A percentile compares a stretch with the other conserved stretches of the same genome.
These are phyloP conservation scores for Neoboletus magnificus DNA, from an alignment of 768 basidiomycete species.

Conservation along the genomic window DNA sequence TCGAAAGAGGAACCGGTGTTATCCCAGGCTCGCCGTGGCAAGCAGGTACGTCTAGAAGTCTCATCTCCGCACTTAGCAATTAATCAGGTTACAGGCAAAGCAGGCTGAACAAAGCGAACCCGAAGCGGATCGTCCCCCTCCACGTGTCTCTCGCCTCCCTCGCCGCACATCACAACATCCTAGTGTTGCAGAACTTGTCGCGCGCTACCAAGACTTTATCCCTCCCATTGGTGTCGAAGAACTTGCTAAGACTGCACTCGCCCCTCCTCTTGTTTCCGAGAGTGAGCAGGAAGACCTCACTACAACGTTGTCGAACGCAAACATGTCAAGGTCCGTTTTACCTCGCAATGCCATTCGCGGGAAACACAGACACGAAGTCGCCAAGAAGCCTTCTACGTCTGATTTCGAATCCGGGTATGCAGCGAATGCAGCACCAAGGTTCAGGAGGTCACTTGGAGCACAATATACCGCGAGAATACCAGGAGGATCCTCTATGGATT, in stretches of 20 bases:
- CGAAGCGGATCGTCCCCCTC: slow-evolving; percentile 20
- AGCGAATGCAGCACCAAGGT: slow-evolving; percentile 82
- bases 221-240: slow-evolving; percentile 72
- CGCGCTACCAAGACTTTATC: slow-evolving; percentile 74
- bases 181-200: slow-evolving; percentile 82
- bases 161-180: slow-evolving; percentile 53
- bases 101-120: slow-evolving; percentile 24
- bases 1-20: slow-evolving; percentile 26
- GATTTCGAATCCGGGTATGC: slow-evolving; percentile 93
- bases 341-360: slow-evolving; percentile 41
- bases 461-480: slow-evolving; percentile 50
- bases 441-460: slow-evolving; percentile 47
- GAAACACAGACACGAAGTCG: slow-evolving; percentile 45
- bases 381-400: slow-evolving; percentile 61
- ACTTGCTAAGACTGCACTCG: slow-evolving; percentile 64
- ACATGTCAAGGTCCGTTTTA: slow-evolving; percentile 20
- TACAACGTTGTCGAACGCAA: slow-evolving; percentile 23
- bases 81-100: slow-evolving; percentile 17
- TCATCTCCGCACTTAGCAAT: neutral
- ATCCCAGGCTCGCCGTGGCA: slow-evolving; percentile 13
- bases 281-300: slow-evolving; percentile 68
- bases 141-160: slow-evolving; percentile 58
- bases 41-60: slow-evolving; percentile 27
- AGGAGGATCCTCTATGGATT: slow-evolving; percentile 46
- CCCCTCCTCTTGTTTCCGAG: slow-evolving; percentile 66